Percentiles rank a stretch among this genome's conserved stretches.
These are phyloP conservation scores for Pelagomonas calceolata DNA, from an alignment of 108 stramenopile species.

Conservation along the genomic window DNA sequence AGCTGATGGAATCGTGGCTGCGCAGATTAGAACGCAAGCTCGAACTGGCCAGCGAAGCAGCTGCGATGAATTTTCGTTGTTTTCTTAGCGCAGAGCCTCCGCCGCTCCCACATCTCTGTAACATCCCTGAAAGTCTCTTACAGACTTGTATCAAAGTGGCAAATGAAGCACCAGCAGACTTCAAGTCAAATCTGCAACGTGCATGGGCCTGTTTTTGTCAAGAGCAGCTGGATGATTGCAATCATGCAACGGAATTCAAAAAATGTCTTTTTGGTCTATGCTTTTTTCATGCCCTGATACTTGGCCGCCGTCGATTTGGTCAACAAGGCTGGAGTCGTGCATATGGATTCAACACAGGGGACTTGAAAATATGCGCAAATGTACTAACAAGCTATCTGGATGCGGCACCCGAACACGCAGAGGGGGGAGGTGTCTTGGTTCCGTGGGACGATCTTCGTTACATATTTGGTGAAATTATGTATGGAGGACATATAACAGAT, in stretches of 20 bases:
- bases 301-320: slow-evolving; percentile 52
- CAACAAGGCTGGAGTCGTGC: slow-evolving; percentile 48
- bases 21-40: slow-evolving; percentile 49
- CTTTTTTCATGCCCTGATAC: slow-evolving; percentile 57
- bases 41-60: slow-evolving; percentile 37
- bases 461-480: slow-evolving; percentile 62
- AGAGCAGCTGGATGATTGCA: slow-evolving; percentile 28
- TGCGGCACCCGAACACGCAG: slow-evolving; percentile 15
- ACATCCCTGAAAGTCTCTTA: slow-evolving; percentile 54
- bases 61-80: slow-evolving; percentile 44
- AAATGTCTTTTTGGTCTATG: slow-evolving; percentile 49
- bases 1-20: slow-evolving; percentile 56
- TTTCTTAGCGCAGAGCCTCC: slow-evolving; percentile 60
- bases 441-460: slow-evolving; percentile 58
- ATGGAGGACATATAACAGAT: slow-evolving; percentile 60
- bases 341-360: slow-evolving; percentile 50
- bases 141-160: slow-evolving; percentile 50
- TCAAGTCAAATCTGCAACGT: slow-evolving; percentile 48
- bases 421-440: slow-evolving; percentile 5
- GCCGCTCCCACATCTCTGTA: slow-evolving; percentile 41
- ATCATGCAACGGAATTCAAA: slow-evolving; percentile 44
- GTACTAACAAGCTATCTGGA: slow-evolving; percentile 40
- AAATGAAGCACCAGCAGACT: slow-evolving; percentile 55
- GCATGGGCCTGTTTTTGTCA: slow-evolving; percentile 49
- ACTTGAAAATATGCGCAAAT: slow-evolving; percentile 45